Evolutionary conservation across 2,329 filamentous ascomycete species (phyloP), one percentile per base, ranked within the genome.

Genomic region (Coniochaeta sp.): DNA sequence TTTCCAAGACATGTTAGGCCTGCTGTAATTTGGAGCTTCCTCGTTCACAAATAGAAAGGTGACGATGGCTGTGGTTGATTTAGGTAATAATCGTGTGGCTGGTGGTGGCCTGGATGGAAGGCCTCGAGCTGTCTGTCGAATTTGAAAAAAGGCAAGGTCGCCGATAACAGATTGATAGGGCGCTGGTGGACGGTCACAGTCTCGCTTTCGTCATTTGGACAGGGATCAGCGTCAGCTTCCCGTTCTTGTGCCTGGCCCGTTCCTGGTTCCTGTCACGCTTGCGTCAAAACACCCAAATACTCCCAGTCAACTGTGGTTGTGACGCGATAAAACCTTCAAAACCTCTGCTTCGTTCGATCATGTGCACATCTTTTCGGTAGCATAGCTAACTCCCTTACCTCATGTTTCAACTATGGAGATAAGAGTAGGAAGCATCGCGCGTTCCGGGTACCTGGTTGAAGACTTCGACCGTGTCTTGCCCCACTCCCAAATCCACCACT

Each of bases 21-120:
- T n/a, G n/a, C n/a, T n/a, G n/a, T n/a, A n/a, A n/a, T n/a, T n/a
- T n/a, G n/a, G n/a, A n/a, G n/a, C n/a, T n/a, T n/a, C n/a, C 30
- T 32, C 9, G 30, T 32, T 32, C 30, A 32, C 30, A 32, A 32
- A 32, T 32, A 4, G 30, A 32, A 12, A 14, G 12, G 34, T 36
- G 7, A 36, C 12, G 34, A 36, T 36, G 34, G 19, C 24, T 24
- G 17, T 42, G 6, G 17, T 19, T 22, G 17, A 19, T 22, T 22
- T 19, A 12, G 14, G 12, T 4, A 3, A 12, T 50, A 28, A 55
- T 32, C 24, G 17, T n/a, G 54, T 56, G 54, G 54, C 54, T 56
- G 54, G 54, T 56, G 54, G 54, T 56, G 54, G 54, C 54, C 54
- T n/a, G 54, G 32, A 56, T 22, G n/a, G 12, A 56, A 38, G 54